Evolutionary conservation across 129 eudicot species (phyloP).

Genomic region (Pittosporum tobira): DNA sequence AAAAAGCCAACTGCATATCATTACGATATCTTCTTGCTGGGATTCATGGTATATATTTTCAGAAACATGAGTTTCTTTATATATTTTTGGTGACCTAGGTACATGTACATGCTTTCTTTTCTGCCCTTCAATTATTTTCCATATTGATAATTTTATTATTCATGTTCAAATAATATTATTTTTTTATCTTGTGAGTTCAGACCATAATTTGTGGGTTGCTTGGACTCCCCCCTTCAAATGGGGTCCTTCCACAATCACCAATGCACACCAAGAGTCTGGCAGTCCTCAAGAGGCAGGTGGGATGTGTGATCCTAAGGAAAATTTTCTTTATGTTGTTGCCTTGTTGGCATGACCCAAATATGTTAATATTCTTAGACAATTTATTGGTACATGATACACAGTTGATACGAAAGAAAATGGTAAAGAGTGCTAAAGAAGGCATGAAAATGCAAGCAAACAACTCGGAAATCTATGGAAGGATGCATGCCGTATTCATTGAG

Average conservation of each 20-base stretch:
- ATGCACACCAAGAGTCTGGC: conserved; percentile 92
- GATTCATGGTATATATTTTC: conserved; percentile 58
- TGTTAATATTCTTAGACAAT: conserved; percentile 3
- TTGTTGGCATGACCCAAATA: neutral
- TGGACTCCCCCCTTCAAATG: conserved; percentile 88
- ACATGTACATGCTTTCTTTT: neutral
- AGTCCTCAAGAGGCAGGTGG: conserved; percentile 68
- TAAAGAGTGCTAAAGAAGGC: conserved; percentile 68
- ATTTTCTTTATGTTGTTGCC: neutral
- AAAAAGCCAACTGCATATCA: conserved; percentile 87
- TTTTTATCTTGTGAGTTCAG: conserved; percentile 29
- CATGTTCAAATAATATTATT: neutral
- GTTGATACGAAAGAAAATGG: conserved; percentile 82
- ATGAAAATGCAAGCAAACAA: conserved; percentile 54
- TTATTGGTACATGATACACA: conserved; percentile 15
- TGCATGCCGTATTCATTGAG: conserved; percentile 82
- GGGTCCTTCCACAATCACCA: conserved; percentile 90
- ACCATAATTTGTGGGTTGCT: conserved; percentile 85
- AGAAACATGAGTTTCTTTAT: neutral
- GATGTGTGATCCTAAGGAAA: neutral
- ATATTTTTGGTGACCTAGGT: neutral
- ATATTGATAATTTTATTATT: neutral
- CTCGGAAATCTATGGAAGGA: conserved; percentile 68
- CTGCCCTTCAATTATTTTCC: neutral
- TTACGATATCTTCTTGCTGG: conserved; percentile 78